Percentiles rank a stretch among this genome's conserved stretches.
Evolutionary conservation across 2,329 filamentous ascomycete species (phyloP).

Genomic region (Domatiomyces globalis): DNA sequence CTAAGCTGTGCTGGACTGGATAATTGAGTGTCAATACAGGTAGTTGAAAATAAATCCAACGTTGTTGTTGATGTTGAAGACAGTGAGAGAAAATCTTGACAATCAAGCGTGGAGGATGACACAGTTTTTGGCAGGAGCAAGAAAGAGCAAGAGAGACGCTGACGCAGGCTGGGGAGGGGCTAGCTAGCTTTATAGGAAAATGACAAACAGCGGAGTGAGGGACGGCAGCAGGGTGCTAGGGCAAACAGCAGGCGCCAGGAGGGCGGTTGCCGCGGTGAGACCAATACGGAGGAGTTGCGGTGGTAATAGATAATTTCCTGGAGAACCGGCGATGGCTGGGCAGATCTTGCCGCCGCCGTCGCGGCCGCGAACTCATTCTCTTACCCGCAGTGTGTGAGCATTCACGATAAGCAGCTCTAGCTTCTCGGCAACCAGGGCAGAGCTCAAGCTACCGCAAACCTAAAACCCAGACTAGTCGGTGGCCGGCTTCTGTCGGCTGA

Average conservation of each 20-base stretch:
- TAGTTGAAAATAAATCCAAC: conserved; percentile 1
- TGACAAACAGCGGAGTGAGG: conserved; percentile 1
- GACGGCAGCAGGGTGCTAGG: background rate
- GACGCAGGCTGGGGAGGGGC: too few relatives aligned
- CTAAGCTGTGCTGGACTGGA: background rate
- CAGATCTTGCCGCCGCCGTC: background rate
- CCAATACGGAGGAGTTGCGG: background rate
- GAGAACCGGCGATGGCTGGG: background rate
- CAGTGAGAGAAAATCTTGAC: background rate
- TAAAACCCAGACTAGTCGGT: background rate
- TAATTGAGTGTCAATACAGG: background rate
- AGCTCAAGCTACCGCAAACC: background rate
- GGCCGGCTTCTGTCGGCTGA: background rate
- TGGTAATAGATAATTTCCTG: too few relatives aligned
- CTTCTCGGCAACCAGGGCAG: background rate
- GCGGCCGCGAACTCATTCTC: too few relatives aligned
- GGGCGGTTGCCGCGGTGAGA: background rate
- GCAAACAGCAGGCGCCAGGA: background rate
- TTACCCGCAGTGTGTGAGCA: background rate
- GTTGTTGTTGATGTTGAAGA: conserved; percentile 8
- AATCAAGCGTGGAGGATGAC: background rate
- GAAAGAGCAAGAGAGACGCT: too few relatives aligned
- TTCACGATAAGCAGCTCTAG: background rate
- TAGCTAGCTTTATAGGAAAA: conserved; percentile 2
- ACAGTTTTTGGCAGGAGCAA: background rate